These are phyloP conservation scores for Marchantia paleacea DNA, from an alignment of 225 moss, liverwort and hornwort species.

Conservation along the genomic window DNA sequence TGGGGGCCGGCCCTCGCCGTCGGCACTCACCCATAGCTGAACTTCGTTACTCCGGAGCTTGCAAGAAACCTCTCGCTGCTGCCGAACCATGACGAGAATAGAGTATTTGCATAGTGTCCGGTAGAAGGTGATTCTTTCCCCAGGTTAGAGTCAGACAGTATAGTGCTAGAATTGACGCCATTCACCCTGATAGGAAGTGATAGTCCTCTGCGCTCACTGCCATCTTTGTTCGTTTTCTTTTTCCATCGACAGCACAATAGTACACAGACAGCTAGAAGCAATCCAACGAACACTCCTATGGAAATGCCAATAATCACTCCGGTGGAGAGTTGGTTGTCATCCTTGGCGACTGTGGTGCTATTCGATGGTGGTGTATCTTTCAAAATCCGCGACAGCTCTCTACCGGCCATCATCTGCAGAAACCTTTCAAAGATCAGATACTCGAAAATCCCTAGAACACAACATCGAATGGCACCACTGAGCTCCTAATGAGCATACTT, in stretches of 20 bases:
- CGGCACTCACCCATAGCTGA: constrained; percentile 66
- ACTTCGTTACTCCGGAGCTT: constrained; percentile 82
- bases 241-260: constrained; percentile 62
- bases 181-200: constrained; percentile 86
- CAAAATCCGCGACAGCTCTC: neutral
- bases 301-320: constrained; percentile 90
- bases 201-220: constrained; percentile 62
- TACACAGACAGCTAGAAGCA: constrained; percentile 56
- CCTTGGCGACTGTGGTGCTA: neutral
- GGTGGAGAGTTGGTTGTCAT: constrained; percentile 51
- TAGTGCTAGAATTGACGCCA: constrained; percentile 76
- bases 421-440: neutral
- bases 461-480: too few relatives aligned
- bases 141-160: constrained; percentile 70
- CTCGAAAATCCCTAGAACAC: too few relatives aligned
- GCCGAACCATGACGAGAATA: constrained; percentile 64
- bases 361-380: neutral
- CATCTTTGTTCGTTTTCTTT: constrained; percentile 49
- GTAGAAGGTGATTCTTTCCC: constrained; percentile 53
- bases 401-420: constrained; percentile 30
- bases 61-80: constrained; percentile 63
- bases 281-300: constrained; percentile 74
- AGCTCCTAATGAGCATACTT: too few relatives aligned
- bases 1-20: neutral
- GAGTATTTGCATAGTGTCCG: constrained; percentile 40